Percentiles rank a stretch among this genome's conserved stretches.
phyloP scores from a whole-genome alignment of 1,284 basidiomycete species.

The Ceratobasidium sp. region DNA sequence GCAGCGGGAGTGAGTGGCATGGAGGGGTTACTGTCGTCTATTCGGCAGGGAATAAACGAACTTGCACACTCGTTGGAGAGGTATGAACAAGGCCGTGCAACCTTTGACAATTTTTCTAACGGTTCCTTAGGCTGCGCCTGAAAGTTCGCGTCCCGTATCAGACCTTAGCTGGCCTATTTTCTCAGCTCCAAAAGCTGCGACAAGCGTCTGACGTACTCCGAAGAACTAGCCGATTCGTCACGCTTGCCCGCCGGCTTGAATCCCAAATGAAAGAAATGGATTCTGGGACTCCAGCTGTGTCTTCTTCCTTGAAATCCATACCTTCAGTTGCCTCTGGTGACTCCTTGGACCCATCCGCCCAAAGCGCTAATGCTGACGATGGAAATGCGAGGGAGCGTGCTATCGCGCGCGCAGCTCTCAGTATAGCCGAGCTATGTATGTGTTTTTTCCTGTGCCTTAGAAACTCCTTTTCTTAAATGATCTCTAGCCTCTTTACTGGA shows the following conservation, averaged over 20 bases:
- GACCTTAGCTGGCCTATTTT: conserved; percentile 76
- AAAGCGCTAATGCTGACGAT: conserved; percentile 41
- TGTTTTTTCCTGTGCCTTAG: background rate
- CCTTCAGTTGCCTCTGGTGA: conserved; percentile 11
- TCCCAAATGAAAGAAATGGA: conserved; percentile 80
- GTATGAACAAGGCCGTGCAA: conserved; percentile 59
- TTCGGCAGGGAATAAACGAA: conserved; percentile 74
- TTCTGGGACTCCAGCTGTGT: conserved; percentile 20
- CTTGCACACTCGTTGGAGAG: conserved; percentile 80
- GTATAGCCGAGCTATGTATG: conserved; percentile 88
- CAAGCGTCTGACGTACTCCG: conserved; percentile 86
- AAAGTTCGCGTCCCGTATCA: conserved; percentile 89
- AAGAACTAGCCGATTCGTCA: conserved; percentile 84
- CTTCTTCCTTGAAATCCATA: conserved; percentile 4
- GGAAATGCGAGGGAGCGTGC: conserved; percentile 69
- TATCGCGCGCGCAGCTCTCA: conserved; percentile 91
- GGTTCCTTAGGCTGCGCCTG: conserved; percentile 72
- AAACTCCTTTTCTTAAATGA: conserved; percentile 43
- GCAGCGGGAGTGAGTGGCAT: conserved; percentile 75
- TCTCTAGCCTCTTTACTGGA: conserved; percentile 44
- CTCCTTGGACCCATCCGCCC: background rate
- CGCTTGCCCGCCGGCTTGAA: conserved; percentile 83
- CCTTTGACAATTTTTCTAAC: conserved; percentile 28
- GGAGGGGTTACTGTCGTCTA: conserved; percentile 71
- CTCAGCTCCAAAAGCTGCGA: conserved; percentile 80